Base-by-base conservation (phyloP, 23 red algal species). In the Agarophyton chilense region DNA sequence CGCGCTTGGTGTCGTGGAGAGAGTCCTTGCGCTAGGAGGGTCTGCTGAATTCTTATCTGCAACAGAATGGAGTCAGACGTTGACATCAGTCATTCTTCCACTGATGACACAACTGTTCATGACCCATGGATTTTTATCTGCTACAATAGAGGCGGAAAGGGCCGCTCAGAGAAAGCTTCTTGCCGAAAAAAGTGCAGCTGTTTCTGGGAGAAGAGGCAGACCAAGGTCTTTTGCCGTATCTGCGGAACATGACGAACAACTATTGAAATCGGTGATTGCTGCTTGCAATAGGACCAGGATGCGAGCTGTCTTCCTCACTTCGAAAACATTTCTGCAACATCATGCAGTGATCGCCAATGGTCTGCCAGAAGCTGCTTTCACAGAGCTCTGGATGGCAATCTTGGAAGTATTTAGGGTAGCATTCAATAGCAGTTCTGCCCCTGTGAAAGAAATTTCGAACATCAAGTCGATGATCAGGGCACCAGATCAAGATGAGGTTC, bases 321-420 rank as follows among this genome's bases (percentile, higher is more conserved):
- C 81, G 31, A 89, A 90, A 31, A 72, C 63, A 28, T 98, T 93
- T 49, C 72, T 95, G 21, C 93, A 94, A 66, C 92, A 94, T 47
- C 93, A 98, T 41, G 66, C 60, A 40, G 26, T 64, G 22, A 88
- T 92, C 25, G 83, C 84, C 24, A 78, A 35, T 44, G 91, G 81
- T 41, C 52, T 88, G 25, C 58, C 26, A 2, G 77, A 85, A 44
- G 41, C 70, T 13, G 63, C 77, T 35, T 92, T 92, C 52, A 90
- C 88, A 31, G 56, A 88, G 36, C 70, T 88, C 11, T 90, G 85
- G 86, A 73, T 94, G 60, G 78, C 49, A 45, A 60, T 98, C 9
- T 55, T 98, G n/a, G 39, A 77, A 57, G 90, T 78, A 22, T 87
- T 98, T 62, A 77, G 91, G 38, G 68, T 68, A 26, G 82, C 90